These are phyloP conservation scores for Cyberlindnera mycetangii DNA, from an alignment of 805 yeast genomes.

Conservation along the genomic window DNA sequence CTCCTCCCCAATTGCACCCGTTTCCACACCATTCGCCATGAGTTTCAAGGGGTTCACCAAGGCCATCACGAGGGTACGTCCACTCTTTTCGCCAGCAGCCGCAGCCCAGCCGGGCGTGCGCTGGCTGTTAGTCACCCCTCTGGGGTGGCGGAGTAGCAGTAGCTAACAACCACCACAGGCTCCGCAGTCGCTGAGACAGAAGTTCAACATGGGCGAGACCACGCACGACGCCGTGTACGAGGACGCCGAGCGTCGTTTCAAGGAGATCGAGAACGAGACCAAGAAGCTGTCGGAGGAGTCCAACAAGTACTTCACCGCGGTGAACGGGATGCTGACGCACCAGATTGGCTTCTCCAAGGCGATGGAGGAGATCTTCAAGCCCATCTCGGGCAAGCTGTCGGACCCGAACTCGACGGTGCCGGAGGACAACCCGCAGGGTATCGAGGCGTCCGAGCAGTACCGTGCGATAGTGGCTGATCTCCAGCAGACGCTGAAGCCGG, in stretches of 20 bases:
- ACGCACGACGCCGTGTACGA: slow-evolving; percentile 86
- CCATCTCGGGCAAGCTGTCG: slow-evolving; percentile 86
- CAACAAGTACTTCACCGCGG: slow-evolving; percentile 85
- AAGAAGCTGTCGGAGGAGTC: slow-evolving; percentile 88
- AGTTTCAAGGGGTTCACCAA: slow-evolving; percentile 86
- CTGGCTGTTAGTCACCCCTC: background rate
- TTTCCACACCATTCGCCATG: slow-evolving; percentile 38
- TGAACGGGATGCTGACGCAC: slow-evolving; percentile 88
- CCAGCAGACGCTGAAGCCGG: slow-evolving; percentile 85
- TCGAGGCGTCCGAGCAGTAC: slow-evolving; percentile 90
- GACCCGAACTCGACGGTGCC: slow-evolving; percentile 85
- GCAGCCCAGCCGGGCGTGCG: background rate
- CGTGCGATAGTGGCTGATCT: slow-evolving; percentile 83
- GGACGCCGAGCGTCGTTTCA: slow-evolving; percentile 96
- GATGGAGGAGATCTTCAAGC: slow-evolving; percentile 93
- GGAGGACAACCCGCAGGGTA: slow-evolving; percentile 96
- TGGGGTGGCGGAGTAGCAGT: background rate
- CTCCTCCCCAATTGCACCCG: no score
- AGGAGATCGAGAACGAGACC: slow-evolving; percentile 86
- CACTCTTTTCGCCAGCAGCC: background rate
- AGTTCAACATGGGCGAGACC: slow-evolving; percentile 79
- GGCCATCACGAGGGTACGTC: slow-evolving; percentile 57
- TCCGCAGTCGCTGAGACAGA: slow-evolving; percentile 88
- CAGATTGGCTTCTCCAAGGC: slow-evolving; percentile 95
- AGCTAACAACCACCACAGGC: slow-evolving; percentile 39